Evolutionary conservation across 371 early-diverging fungal genomes (phyloP), one percentile per base, ranked within the genome.

Genomic region (Apophysomyces variabilis): DNA sequence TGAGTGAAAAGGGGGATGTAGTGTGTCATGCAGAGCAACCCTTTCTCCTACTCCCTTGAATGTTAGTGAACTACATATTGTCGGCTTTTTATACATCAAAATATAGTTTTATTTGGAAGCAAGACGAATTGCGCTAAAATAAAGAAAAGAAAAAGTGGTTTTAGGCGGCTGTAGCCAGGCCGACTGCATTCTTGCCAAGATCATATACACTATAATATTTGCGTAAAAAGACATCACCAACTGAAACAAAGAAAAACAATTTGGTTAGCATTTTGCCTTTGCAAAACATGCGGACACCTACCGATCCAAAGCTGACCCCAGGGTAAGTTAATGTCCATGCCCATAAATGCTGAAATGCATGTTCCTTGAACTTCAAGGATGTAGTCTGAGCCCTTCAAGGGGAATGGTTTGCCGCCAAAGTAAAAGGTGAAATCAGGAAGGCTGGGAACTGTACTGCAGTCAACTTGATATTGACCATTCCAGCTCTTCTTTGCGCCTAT

Each of bases 291-390:
- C 12, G 12, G 38, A 54, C 39, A 58, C 58, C 58, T 72, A 72
- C 72, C 62, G 58, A 82, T 82, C 82, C 82, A 82, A 61, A 82
- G 74, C 45, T 79, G 77, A 21, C 79, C 79, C 41, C 86, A 77
- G 32, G 88, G 87, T 68, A 79, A 87, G 38, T 91, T 91, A 68
- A 93, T 88, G 66, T 96, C 96, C 77, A 94, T 84, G 43, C 95
- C 96, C 92, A 94, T 93, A 75, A 98, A 97, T 12, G 95, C 96
- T 43, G 93, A 93, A 38, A 97, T 88, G 70, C 99, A 98, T 70
- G 88, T 87, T 50, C 85, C 79, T 72, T 90, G 89, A 26, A 91
- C 89, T 66, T 93, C 73, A 36, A 96, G 80, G n/a, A 95, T 74
- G 66, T 96, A 96, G 65, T 95, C 95, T n/a, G 58, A 45, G 16